These are phyloP conservation scores for Arthrobotrys conoides DNA, from an alignment of 2,329 filamentous ascomycete genomes.

Conservation along the genomic window DNA sequence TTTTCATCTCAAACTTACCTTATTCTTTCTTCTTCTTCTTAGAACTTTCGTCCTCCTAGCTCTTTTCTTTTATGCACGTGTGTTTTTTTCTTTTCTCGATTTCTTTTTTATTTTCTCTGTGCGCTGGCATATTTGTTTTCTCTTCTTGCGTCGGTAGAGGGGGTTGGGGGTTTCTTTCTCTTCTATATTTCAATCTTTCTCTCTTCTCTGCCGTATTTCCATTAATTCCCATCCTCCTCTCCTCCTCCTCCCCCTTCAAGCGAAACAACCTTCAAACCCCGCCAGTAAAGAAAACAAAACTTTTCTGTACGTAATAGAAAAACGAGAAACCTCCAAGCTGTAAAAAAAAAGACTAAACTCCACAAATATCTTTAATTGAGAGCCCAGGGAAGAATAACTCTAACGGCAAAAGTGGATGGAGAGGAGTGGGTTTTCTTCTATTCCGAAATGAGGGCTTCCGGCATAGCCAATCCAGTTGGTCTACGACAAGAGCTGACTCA, in stretches of 20 bases:
- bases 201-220: conserved; percentile 58
- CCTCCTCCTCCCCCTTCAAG: neutral
- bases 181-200: conserved; percentile 36
- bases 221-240: conserved; percentile 14
- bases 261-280: conserved; percentile 27
- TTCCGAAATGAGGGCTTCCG: neutral
- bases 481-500: conserved; percentile 67
- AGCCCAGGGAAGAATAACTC: neutral
- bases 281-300: conserved; percentile 37
- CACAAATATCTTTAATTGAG: conserved; percentile 16
- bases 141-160: conserved; percentile 11
- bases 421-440: neutral
- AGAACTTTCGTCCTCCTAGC: neutral
- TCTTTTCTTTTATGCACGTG: conserved; percentile 13
- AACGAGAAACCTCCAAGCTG: conserved; percentile 13
- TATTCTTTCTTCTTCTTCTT: neutral
- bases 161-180: conserved; percentile 11
- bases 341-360: neutral
- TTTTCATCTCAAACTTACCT: conserved; percentile 6
- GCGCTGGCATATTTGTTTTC: conserved; percentile 12
- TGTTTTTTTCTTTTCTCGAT: conserved; percentile 14
- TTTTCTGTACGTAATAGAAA: conserved; percentile 46
- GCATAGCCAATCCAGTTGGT: conserved; percentile 33
- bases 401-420: neutral
- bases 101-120: conserved; percentile 11